Evolutionary conservation across 768 basidiomycete genomes (phyloP), one percentile per base, ranked within the genome.

Genomic region (Phlebiopsis gigantea): DNA sequence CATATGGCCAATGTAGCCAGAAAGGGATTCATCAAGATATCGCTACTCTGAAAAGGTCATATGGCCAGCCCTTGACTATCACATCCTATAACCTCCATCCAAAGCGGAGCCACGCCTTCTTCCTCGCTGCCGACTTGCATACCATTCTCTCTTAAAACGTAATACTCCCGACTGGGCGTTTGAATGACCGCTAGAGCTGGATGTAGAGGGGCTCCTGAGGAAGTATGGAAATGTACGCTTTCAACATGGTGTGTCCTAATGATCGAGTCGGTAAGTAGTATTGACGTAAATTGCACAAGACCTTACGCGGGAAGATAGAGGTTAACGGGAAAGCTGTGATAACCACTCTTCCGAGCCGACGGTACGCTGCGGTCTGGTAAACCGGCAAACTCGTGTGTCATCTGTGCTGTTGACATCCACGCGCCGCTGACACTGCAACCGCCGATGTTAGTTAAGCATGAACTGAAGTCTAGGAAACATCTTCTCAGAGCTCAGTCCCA

Each of bases 51-150:
- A n/a, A n/a, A 34, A 34, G 31, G 7, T 34, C 31, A 34, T 34
- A 34, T 34, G 31, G 31, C 31, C 31, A n/a, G 17, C 5, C 47
- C 61, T 24, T 39, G 52, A 26, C 25, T 34, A 28, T 77, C 68
- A 58, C 87, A 88, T 1, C 74, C 71, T 10, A 90, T 53, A 41
- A 88, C 63, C 48, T 73, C 61, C 75, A 76, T 83, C 88, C 88
- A 91, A 9, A 84, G 72, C 3, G 63, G 57, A 6, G 78, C 77
- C 24, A 90, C 74, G 0, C 87, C 88, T 6, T 87, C 86, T 62
- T 91, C 88, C 67, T 92, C 89, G 54, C 74, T 76, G 6, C 89
- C 89, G 14, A 91, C 75, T 61, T 87, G 81, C 81, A 88, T 83
- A 15, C 89, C 89, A 54, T 87, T 90, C 57, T 90, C 86, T 54